These are phyloP conservation scores for Cytospora paraplurivora DNA, from an alignment of 2,329 filamentous ascomycete species.

Conservation along the genomic window DNA sequence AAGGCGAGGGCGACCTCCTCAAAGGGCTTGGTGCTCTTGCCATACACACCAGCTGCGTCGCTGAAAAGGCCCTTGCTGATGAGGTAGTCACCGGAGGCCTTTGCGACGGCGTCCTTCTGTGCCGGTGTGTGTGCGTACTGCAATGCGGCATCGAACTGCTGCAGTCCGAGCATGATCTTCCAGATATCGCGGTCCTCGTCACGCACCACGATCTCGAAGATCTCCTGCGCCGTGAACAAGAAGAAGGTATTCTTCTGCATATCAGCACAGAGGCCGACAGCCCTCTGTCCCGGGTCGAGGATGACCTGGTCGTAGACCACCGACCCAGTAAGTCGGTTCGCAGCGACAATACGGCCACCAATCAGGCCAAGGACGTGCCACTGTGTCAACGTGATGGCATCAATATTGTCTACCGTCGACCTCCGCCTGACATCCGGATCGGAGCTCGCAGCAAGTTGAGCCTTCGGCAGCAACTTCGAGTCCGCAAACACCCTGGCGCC, in stretches of 20 bases:
- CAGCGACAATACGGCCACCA: slow-evolving; percentile 78
- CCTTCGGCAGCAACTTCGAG: slow-evolving; percentile 73
- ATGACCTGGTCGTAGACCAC: slow-evolving; percentile 88
- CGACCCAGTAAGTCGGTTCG: slow-evolving; percentile 83
- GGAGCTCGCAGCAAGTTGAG: slow-evolving; percentile 66
- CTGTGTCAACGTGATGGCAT: slow-evolving; percentile 82
- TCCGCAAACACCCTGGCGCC: slow-evolving; percentile 76
- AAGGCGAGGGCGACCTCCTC: slow-evolving; percentile 92
- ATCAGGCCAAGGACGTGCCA: slow-evolving; percentile 89
- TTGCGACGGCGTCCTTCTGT: slow-evolving; percentile 90
- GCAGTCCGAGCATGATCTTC: slow-evolving; percentile 85
- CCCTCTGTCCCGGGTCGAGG: slow-evolving; percentile 74
- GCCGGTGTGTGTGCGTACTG: slow-evolving; percentile 77
- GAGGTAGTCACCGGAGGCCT: slow-evolving; percentile 86
- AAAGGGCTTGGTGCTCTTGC: slow-evolving; percentile 94
- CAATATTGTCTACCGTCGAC: slow-evolving; percentile 70
- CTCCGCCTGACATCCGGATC: slow-evolving; percentile 67
- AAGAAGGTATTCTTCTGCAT: slow-evolving; percentile 96
- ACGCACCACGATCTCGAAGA: slow-evolving; percentile 88
- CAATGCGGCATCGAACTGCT: slow-evolving; percentile 86
- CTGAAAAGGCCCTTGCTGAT: slow-evolving; percentile 78
- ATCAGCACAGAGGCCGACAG: slow-evolving; percentile 84
- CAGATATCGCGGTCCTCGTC: slow-evolving; percentile 93
- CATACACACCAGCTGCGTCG: slow-evolving; percentile 88
- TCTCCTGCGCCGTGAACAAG: slow-evolving; percentile 88